These are phyloP conservation scores for Mortierella sp. DNA, from an alignment of 371 early-diverging fungal species.

Conservation along the genomic window DNA sequence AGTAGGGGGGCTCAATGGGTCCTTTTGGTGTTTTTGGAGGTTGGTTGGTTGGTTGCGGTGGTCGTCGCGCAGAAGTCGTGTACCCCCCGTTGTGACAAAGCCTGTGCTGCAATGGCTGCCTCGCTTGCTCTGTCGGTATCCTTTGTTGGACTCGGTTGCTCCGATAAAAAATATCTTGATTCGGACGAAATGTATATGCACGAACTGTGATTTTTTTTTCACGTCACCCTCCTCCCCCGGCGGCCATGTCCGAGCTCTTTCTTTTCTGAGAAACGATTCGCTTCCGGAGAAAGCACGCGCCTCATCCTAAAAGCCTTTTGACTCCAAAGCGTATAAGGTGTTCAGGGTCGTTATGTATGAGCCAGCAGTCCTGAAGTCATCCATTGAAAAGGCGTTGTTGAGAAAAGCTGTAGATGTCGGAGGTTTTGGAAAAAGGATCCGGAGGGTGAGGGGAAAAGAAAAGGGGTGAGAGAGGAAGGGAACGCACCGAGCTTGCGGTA, in stretches of 20 bases:
- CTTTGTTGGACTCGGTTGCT: background rate
- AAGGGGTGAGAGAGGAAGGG: background rate
- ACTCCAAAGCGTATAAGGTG: background rate
- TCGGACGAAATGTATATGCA: background rate
- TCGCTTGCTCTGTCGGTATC: background rate
- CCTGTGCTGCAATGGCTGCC: too few relatives aligned
- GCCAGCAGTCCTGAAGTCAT: background rate
- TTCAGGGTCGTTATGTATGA: background rate
- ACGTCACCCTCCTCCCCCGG: background rate
- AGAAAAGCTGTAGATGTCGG: background rate
- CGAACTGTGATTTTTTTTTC: background rate
- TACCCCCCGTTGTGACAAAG: too few relatives aligned
- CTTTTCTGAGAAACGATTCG: background rate
- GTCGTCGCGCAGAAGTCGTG: too few relatives aligned
- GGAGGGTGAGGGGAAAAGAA: background rate
- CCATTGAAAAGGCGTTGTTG: background rate
- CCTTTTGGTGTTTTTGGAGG: too few relatives aligned
- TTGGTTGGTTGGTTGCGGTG: too few relatives aligned
- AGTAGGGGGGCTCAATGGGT: too few relatives aligned
- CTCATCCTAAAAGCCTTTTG: background rate
- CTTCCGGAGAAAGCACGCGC: background rate
- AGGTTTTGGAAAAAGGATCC: background rate
- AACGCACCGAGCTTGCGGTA: constrained; percentile 84
- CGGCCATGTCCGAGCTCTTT: constrained; percentile 8
- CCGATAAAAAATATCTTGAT: background rate